A percentile compares a stretch with the other conserved stretches of the same genome.
These are phyloP conservation scores for Tuber borchii DNA, from an alignment of 495 filamentous ascomycete species.

Conservation along the genomic window DNA sequence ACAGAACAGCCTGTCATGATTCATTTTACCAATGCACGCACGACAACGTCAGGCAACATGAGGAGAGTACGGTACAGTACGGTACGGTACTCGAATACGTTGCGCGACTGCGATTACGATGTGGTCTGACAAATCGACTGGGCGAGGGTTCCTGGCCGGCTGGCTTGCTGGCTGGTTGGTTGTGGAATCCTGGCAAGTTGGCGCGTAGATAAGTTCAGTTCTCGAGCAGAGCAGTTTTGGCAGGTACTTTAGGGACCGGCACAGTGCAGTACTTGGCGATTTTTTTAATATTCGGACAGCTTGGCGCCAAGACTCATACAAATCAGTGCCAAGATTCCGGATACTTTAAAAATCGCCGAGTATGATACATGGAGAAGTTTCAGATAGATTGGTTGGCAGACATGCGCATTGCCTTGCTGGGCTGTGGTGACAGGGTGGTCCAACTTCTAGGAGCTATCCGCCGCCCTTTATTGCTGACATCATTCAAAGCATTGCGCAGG, in stretches of 20 bases:
- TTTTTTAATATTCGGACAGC: too few species aligned
- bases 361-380: background rate
- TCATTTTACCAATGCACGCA: background rate
- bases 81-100: too few species aligned
- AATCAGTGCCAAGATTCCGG: too few species aligned
- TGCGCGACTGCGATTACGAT: background rate
- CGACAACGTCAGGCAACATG: background rate
- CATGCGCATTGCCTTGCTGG: too few species aligned
- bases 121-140: background rate
- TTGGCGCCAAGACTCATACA: too few species aligned
- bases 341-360: too few species aligned
- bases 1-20: background rate
- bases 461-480: background rate
- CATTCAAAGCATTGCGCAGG: background rate
- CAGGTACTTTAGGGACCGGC: background rate
- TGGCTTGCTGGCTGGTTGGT: background rate
- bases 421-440: background rate
- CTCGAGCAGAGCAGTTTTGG: background rate
- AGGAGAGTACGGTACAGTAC: background rate
- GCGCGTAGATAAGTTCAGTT: background rate
- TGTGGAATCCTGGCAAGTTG: background rate
- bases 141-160: background rate
- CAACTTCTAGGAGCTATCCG: background rate
- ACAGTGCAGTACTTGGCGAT: background rate
- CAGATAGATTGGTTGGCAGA: background rate